phyloP scores from a whole-genome alignment of 306 rosid species.

The Quercus gilva region DNA sequence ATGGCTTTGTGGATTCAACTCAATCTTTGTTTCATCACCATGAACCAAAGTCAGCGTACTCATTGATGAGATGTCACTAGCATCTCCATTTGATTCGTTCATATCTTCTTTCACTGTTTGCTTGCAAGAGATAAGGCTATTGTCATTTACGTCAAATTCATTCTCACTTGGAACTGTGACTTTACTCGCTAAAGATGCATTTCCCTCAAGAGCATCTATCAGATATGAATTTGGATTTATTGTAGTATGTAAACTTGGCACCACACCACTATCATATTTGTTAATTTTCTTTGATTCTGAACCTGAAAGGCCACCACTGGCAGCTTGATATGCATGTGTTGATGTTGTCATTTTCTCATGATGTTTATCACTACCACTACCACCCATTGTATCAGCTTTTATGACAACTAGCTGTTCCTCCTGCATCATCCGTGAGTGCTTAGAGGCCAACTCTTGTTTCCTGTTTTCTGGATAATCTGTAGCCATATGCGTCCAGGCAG shows the following conservation, averaged over 20 bases:
- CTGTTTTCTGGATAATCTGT: neutral
- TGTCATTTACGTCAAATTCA: slow-evolving; percentile 26
- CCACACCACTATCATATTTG: slow-evolving; percentile 26
- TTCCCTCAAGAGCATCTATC: slow-evolving; percentile 17
- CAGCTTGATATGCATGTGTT: slow-evolving; percentile 9
- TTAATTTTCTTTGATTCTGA: slow-evolving; percentile 27
- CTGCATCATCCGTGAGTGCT: slow-evolving; percentile 22
- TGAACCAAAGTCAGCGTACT: slow-evolving; percentile 22
- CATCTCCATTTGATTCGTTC: slow-evolving; percentile 13
- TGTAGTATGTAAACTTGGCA: slow-evolving; percentile 11
- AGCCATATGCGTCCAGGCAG: neutral
- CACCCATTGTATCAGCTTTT: slow-evolving; percentile 22
- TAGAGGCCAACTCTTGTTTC: slow-evolving; percentile 20
- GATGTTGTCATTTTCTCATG: slow-evolving; percentile 2
- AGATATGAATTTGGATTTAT: neutral
- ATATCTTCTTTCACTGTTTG: slow-evolving; percentile 21
- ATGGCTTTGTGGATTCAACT: slow-evolving; percentile 36
- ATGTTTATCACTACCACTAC: slow-evolving; percentile 25
- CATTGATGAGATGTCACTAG: slow-evolving; percentile 28
- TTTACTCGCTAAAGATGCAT: slow-evolving; percentile 18
- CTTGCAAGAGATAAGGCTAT: slow-evolving; percentile 9
- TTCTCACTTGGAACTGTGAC: slow-evolving; percentile 17
- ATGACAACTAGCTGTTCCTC: neutral
- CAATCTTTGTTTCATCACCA: slow-evolving; percentile 39
- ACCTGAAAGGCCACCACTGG: slow-evolving; percentile 40